These are phyloP conservation scores for Arthrobotrys musiformis DNA, from an alignment of 2,329 filamentous ascomycete species.

Conservation along the genomic window DNA sequence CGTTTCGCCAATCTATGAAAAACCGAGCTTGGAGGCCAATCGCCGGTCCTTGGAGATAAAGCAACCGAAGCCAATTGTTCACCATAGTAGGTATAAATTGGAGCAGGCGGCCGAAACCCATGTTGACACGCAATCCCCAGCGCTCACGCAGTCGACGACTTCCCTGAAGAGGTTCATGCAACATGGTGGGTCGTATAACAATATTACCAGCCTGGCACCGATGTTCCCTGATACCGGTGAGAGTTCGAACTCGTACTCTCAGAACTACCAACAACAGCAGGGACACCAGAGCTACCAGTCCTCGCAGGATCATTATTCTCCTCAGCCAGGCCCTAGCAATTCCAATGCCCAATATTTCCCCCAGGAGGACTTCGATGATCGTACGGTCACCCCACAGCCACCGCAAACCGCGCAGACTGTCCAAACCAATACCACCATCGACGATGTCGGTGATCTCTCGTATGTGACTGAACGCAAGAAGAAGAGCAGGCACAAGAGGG, in stretches of 20 bases:
- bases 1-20: slow-evolving; percentile 55
- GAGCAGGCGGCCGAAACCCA: slow-evolving; percentile 56
- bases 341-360: not conserved
- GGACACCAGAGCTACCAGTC: slow-evolving; percentile 18
- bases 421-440: slow-evolving; percentile 11
- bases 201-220: slow-evolving; percentile 42
- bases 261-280: slow-evolving; percentile 13
- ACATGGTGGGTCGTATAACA: slow-evolving; percentile 51
- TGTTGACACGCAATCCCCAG: slow-evolving; percentile 48
- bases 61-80: slow-evolving; percentile 58
- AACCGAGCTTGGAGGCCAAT: slow-evolving; percentile 59
- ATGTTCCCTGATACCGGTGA: slow-evolving; percentile 50
- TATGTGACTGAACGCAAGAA: slow-evolving; percentile 51
- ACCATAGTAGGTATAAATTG: slow-evolving; percentile 49
- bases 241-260: slow-evolving; percentile 1
- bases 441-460: slow-evolving; percentile 26
- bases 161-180: slow-evolving; percentile 53
- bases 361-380: slow-evolving; percentile 16
- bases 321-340: slow-evolving; percentile 20
- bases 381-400: slow-evolving; percentile 15
- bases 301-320: slow-evolving; percentile 25
- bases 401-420: not conserved
- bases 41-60: slow-evolving; percentile 60
- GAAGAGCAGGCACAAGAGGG: slow-evolving; percentile 49
- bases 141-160: slow-evolving; percentile 41